These are phyloP conservation scores for Cercospora sp. DNA, from an alignment of 2,329 filamentous ascomycete genomes.

Conservation along the genomic window DNA sequence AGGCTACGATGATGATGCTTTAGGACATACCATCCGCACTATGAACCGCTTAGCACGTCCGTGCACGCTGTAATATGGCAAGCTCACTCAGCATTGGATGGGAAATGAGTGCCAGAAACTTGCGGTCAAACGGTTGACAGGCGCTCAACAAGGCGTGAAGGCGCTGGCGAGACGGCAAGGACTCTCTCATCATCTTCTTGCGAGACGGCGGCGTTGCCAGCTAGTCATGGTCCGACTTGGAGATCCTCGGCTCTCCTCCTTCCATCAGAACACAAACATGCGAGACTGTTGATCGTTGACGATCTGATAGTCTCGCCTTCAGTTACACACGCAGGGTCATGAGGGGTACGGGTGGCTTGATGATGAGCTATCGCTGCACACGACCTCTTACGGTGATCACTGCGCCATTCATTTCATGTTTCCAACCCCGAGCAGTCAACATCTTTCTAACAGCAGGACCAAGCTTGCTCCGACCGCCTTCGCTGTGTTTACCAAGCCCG, in stretches of 20 bases:
- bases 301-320: neutral
- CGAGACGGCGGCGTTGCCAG: neutral
- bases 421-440: constrained; percentile 80
- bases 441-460: constrained; percentile 77
- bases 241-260: neutral
- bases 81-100: neutral
- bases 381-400: constrained; percentile 67
- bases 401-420: constrained; percentile 70
- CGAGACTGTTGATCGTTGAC: neutral
- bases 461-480: constrained; percentile 71
- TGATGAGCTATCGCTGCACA: neutral
- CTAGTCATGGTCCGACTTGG: neutral
- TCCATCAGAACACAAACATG: neutral
- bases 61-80: neutral
- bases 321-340: neutral
- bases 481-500: constrained; percentile 75
- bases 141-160: constrained; percentile 11
- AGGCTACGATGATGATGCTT: neutral
- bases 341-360: neutral
- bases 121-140: neutral
- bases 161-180: constrained; percentile 1
- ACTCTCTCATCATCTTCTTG: neutral
- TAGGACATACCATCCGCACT: neutral
- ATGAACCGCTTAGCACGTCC: neutral
- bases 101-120: neutral